Percentiles rank a stretch among this genome's conserved stretches.
Conservation (phyloP, 306 rosid species). For the Boehmeria nivea region DNA sequence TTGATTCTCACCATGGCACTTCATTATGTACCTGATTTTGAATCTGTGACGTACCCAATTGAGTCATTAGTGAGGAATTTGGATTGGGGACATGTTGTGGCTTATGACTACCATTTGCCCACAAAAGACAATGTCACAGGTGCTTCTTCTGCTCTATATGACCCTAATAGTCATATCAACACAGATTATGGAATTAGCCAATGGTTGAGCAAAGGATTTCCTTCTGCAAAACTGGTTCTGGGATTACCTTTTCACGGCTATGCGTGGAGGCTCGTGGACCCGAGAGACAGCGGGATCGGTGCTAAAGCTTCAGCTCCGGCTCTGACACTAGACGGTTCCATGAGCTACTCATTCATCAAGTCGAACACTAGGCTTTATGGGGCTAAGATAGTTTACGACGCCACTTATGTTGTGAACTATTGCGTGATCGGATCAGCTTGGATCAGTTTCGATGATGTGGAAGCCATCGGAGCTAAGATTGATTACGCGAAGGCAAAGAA, state of each 20-base stretch:
- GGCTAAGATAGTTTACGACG: slow-evolving; percentile 12
- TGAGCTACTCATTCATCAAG: slow-evolving; percentile 29
- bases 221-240: slow-evolving; percentile 21
- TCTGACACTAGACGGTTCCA: slow-evolving; percentile 11
- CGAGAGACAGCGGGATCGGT: slow-evolving; percentile 18
- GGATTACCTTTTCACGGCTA: slow-evolving; percentile 44
- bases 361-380: not conserved
- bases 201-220: slow-evolving; percentile 26
- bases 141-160: slow-evolving; percentile 26
- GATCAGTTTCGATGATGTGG: slow-evolving; percentile 42
- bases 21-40: slow-evolving; percentile 17
- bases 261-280: slow-evolving; percentile 30
- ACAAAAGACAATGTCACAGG: not conserved
- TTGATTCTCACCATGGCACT: slow-evolving; percentile 34
- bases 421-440: slow-evolving; percentile 27
- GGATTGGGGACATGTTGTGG: slow-evolving; percentile 26
- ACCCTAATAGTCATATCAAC: slow-evolving; percentile 2
- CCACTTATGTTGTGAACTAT: slow-evolving; percentile 33
- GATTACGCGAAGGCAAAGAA: slow-evolving; percentile 27
- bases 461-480: slow-evolving; percentile 31
- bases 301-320: slow-evolving; percentile 18
- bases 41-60: not conserved
- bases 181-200: slow-evolving; percentile 25
- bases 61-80: slow-evolving; percentile 21
- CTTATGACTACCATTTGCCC: slow-evolving; percentile 29